Conservation (phyloP, 192 early-diverging fungal species). For the Cladochytrium replicatum region DNA sequence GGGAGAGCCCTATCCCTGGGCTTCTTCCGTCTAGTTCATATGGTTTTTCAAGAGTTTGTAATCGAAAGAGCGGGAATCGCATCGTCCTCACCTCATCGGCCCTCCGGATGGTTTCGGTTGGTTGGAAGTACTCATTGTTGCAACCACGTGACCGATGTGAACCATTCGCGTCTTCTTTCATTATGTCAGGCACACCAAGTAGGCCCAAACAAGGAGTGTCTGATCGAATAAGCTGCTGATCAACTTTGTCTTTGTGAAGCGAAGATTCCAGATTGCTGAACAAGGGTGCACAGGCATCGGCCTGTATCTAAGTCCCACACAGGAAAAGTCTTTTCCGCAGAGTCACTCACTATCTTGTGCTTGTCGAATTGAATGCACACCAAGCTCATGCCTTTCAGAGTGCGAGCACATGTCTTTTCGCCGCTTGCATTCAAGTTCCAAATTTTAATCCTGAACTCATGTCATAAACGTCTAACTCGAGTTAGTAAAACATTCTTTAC, state of each 20-base stretch:
- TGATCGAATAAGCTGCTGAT: conserved; percentile 40
- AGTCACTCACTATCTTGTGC: conserved; percentile 28
- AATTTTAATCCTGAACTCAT: conserved; percentile 30
- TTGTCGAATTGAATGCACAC: conserved; percentile 32
- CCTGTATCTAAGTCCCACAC: conserved; percentile 34
- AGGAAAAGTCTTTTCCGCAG: conserved; percentile 10
- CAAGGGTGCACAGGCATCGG: conserved; percentile 32
- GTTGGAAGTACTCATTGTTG: no score
- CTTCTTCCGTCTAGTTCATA: conserved; percentile 24
- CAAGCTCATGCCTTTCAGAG: conserved; percentile 22
- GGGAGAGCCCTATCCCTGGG: conserved; percentile 27
- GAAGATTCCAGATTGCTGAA: conserved; percentile 38
- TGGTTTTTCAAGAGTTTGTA: no score
- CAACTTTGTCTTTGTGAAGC: conserved; percentile 22
- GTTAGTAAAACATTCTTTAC: conserved; percentile 14
- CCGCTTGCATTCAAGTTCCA: no score
- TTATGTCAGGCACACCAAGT: no score
- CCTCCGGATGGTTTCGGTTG: no score
- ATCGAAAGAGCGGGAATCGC: no score
- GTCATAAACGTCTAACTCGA: conserved; percentile 13
- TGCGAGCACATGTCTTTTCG: no score
- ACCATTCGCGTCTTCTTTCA: no score
- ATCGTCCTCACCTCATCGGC: no score
- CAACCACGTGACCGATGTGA: no score
- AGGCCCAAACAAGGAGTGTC: conserved; percentile 31